phyloP scores from a whole-genome alignment of 2,329 filamentous ascomycete species.

The Fusarium vanettenii region DNA sequence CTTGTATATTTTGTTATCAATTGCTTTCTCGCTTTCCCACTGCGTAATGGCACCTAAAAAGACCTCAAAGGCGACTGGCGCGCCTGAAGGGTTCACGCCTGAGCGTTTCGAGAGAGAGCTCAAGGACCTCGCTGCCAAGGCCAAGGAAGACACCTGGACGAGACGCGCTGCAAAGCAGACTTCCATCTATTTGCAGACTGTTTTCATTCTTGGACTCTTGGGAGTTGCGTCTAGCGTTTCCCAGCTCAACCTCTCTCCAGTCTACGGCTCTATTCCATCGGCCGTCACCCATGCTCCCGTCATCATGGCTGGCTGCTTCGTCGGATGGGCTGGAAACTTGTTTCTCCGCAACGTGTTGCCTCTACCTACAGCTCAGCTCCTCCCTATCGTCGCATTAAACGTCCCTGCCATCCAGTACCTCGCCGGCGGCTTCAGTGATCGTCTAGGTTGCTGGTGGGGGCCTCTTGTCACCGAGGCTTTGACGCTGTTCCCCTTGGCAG shows the following conservation, averaged over 20 bases:
- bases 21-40: not conserved
- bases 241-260: slow-evolving; percentile 82
- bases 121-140: slow-evolving; percentile 60
- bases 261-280: slow-evolving; percentile 87
- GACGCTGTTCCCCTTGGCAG: slow-evolving; percentile 76
- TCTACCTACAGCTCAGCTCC: slow-evolving; percentile 61
- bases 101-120: slow-evolving; percentile 67
- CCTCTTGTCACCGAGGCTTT: slow-evolving; percentile 80
- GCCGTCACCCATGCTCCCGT: slow-evolving; percentile 76
- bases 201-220: slow-evolving; percentile 47
- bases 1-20: slow-evolving; percentile 16
- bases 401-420: slow-evolving; percentile 79
- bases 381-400: slow-evolving; percentile 81
- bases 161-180: slow-evolving; percentile 52
- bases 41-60: slow-evolving; percentile 39
- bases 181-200: slow-evolving; percentile 51
- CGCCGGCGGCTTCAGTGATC: slow-evolving; percentile 73
- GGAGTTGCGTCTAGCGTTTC: slow-evolving; percentile 77
- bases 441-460: slow-evolving; percentile 76
- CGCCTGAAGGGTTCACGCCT: slow-evolving; percentile 56
- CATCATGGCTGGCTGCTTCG: slow-evolving; percentile 73
- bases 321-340: slow-evolving; percentile 78
- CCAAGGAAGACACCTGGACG: slow-evolving; percentile 46
- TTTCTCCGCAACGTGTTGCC: slow-evolving; percentile 60
- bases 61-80: slow-evolving; percentile 35